Evolutionary conservation across 2,329 filamentous ascomycete species (phyloP).

Genomic region (Bisporella sp.): DNA sequence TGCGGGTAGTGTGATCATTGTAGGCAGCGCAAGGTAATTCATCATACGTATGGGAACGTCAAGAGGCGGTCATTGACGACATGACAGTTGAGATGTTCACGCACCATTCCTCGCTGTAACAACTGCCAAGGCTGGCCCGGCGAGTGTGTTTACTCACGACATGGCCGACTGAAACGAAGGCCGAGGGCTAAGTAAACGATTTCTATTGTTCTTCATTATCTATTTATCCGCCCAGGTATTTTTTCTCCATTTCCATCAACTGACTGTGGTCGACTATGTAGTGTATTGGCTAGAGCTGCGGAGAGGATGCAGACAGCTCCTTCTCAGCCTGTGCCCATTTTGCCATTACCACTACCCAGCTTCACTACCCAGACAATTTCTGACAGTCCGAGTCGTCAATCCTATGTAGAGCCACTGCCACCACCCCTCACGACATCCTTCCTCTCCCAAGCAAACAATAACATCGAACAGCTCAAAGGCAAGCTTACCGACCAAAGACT

Average conservation of each 20-base stretch:
- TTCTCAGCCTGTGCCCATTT: no score
- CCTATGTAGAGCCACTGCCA: background rate
- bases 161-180: constrained; percentile 6
- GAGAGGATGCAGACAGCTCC: no score
- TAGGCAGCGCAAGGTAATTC: no score
- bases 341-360: no score
- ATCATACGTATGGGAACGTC: no score
- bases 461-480: background rate
- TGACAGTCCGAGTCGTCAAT: background rate
- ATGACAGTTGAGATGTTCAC: constrained; percentile 8
- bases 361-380: background rate
- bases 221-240: no score
- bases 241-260: no score
- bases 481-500: background rate
- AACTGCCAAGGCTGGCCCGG: constrained; percentile 6
- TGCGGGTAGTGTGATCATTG: no score
- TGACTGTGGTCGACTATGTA: no score
- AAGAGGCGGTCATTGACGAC: no score
- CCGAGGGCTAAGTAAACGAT: constrained; percentile 3
- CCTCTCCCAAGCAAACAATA: background rate
- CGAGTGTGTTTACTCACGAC: constrained; percentile 10
- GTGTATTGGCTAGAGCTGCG: no score
- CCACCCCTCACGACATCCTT: background rate
- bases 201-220: background rate
- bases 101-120: constrained; percentile 8